A percentile compares a stretch with the other conserved stretches of the same genome.
Conservation (phyloP, 768 basidiomycete genomes). For the Rhizopogon vinicolor region DNA sequence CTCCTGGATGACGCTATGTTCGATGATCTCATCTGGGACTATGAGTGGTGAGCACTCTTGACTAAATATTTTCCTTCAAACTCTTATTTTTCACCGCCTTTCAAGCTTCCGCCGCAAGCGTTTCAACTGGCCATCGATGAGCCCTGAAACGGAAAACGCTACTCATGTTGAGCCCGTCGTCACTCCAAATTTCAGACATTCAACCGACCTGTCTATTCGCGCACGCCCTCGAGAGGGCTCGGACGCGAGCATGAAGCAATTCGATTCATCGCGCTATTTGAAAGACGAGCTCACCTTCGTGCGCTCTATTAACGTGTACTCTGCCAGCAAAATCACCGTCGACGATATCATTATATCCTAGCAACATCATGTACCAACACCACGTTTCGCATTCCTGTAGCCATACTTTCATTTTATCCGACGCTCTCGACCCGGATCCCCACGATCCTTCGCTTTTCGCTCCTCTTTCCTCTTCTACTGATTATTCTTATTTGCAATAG, state of each 20-base stretch:
- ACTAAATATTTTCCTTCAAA: not conserved
- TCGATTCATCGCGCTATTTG: constrained; percentile 21
- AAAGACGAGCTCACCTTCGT: constrained; percentile 42
- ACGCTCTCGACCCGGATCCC: not conserved
- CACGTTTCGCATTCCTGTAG: not conserved
- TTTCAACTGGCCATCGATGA: constrained; percentile 62
- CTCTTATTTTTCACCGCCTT: constrained; percentile 7
- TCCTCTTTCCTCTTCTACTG: constrained; percentile 8
- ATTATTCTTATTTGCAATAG: constrained; percentile 1
- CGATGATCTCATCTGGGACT: constrained; percentile 30
- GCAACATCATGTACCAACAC: not conserved
- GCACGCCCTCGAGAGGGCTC: constrained; percentile 6
- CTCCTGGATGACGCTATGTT: constrained; percentile 18
- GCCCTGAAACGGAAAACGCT: constrained; percentile 18
- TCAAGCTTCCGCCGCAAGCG: constrained; percentile 61
- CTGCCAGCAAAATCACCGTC: constrained; percentile 39
- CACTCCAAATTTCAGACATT: constrained; percentile 8
- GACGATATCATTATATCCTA: constrained; percentile 17
- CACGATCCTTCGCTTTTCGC: not conserved
- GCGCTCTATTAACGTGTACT: constrained; percentile 48
- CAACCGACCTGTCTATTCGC: constrained; percentile 9
- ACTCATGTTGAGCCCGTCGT: not conserved
- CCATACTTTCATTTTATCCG: not conserved
- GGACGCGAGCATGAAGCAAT: constrained; percentile 10
- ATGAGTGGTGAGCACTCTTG: constrained; percentile 25